Evolutionary conservation across 2,329 filamentous ascomycete genomes (phyloP).

Genomic region (Tolypocladium album): DNA sequence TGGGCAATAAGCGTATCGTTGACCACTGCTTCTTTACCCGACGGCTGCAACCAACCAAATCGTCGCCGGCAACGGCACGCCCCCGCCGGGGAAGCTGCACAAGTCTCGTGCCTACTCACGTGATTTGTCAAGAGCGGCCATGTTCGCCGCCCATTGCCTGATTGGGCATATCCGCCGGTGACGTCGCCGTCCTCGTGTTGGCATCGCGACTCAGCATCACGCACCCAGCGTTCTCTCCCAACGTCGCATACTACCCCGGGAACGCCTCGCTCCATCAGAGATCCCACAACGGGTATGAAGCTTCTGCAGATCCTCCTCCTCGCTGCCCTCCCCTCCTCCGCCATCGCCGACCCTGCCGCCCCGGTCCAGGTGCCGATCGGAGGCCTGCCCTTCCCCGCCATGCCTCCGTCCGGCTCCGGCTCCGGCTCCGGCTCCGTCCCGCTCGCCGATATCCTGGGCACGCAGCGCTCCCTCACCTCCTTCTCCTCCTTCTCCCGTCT

Average conservation of each 20-base stretch:
- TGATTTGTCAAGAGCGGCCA: background rate
- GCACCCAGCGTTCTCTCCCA: background rate
- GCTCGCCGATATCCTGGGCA: constrained; percentile 76
- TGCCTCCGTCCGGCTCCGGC: constrained; percentile 5
- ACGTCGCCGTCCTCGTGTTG: background rate
- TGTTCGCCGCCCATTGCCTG: background rate
- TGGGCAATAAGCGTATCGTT: background rate
- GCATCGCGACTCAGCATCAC: background rate
- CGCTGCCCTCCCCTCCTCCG: background rate
- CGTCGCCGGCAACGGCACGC: background rate
- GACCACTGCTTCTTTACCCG: background rate
- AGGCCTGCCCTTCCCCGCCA: constrained; percentile 11
- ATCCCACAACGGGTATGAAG: constrained; percentile 1
- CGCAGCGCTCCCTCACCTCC: constrained; percentile 67
- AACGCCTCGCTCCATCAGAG: background rate
- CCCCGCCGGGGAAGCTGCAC: background rate
- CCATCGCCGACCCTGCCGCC: constrained; percentile 4
- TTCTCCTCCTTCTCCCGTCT: constrained; percentile 76
- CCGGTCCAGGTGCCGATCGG: constrained; percentile 6
- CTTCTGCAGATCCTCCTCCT: constrained; percentile 2
- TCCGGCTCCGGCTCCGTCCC: constrained; percentile 41
- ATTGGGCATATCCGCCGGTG: background rate
- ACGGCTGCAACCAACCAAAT: background rate
- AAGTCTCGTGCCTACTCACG: background rate
- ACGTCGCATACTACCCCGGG: background rate